A percentile compares a stretch with the other conserved stretches of the same genome.
These are phyloP conservation scores for Clausena lansium DNA, from an alignment of 345 rosid genomes.

Conservation along the genomic window DNA sequence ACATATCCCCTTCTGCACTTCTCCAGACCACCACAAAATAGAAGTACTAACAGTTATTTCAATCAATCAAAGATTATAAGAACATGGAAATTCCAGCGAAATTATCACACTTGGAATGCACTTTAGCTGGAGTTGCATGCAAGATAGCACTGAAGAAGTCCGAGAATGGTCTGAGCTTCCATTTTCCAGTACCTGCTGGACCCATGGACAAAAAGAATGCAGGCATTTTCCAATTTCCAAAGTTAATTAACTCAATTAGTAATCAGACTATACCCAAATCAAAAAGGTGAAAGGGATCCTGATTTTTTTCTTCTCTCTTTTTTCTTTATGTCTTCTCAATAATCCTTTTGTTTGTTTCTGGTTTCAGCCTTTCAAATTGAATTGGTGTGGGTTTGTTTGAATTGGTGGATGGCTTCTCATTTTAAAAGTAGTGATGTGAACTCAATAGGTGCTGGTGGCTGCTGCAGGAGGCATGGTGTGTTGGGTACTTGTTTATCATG, in stretches of 20 bases:
- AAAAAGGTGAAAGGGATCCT: too few species aligned
- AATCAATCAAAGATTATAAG: conserved; percentile 6
- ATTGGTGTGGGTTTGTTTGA: too few species aligned
- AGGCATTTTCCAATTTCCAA: conserved; percentile 16
- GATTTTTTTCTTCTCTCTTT: too few species aligned
- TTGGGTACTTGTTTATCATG: too few species aligned
- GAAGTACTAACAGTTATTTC: neutral
- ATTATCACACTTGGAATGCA: conserved; percentile 55
- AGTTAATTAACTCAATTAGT: neutral
- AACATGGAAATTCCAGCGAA: neutral
- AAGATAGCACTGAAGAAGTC: conserved; percentile 89
- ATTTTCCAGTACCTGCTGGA: conserved; percentile 99
- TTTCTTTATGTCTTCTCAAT: too few species aligned
- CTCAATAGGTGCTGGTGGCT: too few species aligned
- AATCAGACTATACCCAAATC: neutral
- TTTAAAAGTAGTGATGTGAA: too few species aligned
- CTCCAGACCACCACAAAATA: neutral
- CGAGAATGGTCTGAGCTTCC: conserved; percentile 95
- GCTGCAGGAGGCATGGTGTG: too few species aligned
- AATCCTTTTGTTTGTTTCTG: too few species aligned
- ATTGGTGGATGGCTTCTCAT: too few species aligned
- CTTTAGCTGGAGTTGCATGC: conserved; percentile 90
- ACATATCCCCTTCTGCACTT: neutral
- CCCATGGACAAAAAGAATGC: conserved; percentile 50
- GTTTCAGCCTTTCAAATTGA: too few species aligned